phyloP scores from a whole-genome alignment of 371 early-diverging fungal species.

The Catenaria anguillulae region DNA sequence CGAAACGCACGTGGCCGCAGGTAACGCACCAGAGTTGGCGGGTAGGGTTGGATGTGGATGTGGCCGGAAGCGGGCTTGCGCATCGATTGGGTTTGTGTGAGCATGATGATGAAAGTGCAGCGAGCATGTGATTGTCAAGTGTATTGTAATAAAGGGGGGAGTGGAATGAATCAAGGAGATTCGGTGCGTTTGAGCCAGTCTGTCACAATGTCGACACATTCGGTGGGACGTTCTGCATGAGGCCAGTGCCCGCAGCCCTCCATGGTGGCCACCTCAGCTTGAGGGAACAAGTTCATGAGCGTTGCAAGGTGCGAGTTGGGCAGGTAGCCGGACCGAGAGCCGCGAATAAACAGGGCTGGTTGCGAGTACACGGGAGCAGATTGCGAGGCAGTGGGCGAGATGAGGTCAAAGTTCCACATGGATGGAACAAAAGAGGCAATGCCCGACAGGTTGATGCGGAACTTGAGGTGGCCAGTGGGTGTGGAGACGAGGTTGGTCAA shows the following conservation, averaged over 20 bases:
- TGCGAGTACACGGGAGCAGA: conserved; percentile 6
- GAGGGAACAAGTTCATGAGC: conserved; percentile 19
- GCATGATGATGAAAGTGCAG: too few relatives aligned
- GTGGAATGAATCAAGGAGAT: too few relatives aligned
- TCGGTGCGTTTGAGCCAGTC: too few relatives aligned
- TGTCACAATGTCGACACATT: conserved; percentile 15
- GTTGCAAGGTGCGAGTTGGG: conserved; percentile 4
- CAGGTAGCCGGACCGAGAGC: conserved; percentile 18
- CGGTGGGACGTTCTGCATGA: conserved; percentile 24
- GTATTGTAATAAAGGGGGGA: too few relatives aligned
- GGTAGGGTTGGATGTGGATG: too few relatives aligned
- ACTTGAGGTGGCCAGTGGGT: conserved; percentile 2
- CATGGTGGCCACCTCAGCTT: conserved; percentile 14
- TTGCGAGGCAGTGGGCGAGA: too few relatives aligned
- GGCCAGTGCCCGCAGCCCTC: conserved; percentile 24
- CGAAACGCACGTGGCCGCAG: too few relatives aligned
- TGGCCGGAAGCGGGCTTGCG: too few relatives aligned
- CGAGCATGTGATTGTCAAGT: too few relatives aligned
- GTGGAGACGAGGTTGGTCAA: conserved; percentile 24
- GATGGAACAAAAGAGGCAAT: conserved; percentile 12
- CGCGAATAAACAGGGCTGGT: conserved; percentile 21
- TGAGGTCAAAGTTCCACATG: conserved; percentile 12
- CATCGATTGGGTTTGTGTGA: too few relatives aligned
- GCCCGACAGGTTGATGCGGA: conserved; percentile 20
- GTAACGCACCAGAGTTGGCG: too few relatives aligned